These are phyloP conservation scores for Penicillium nucicola DNA, from an alignment of 495 filamentous ascomycete genomes.

Conservation along the genomic window DNA sequence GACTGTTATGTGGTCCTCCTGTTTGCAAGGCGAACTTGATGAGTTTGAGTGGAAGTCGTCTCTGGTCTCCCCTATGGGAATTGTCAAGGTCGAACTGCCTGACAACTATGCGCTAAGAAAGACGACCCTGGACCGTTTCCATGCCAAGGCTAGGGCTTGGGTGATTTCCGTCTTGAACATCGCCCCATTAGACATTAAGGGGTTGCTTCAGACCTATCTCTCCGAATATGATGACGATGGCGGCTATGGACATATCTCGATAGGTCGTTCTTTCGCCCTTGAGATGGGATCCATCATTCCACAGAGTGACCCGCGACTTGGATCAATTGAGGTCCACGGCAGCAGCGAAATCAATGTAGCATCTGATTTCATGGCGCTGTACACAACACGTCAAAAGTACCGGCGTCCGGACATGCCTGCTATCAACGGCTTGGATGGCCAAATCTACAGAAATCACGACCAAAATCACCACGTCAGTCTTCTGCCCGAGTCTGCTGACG, in stretches of 20 bases:
- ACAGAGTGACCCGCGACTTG: conserved; percentile 78
- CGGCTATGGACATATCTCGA: conserved; percentile 80
- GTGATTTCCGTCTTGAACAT: conserved; percentile 74
- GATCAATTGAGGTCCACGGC: conserved; percentile 67
- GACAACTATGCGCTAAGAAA: conserved; percentile 81
- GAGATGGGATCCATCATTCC: conserved; percentile 90
- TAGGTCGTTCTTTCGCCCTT: conserved; percentile 92
- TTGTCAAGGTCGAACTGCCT: conserved; percentile 81
- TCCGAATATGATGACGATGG: conserved; percentile 89
- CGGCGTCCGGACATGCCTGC: conserved; percentile 66
- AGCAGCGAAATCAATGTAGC: conserved; percentile 77
- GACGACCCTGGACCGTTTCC: conserved; percentile 71
- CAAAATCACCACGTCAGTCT: conserved; percentile 4
- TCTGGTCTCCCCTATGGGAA: conserved; percentile 69
- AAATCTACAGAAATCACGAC: conserved; percentile 12
- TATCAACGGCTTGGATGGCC: conserved; percentile 9
- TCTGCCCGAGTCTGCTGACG: conserved; percentile 17
- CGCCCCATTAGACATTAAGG: conserved; percentile 92
- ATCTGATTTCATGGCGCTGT: conserved; percentile 93
- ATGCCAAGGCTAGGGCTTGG: conserved; percentile 76
- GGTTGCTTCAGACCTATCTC: conserved; percentile 89
- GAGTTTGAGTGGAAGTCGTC: conserved; percentile 83
- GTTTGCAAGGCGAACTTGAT: conserved; percentile 89
- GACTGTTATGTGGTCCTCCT: conserved; percentile 91
- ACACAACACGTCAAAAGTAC: conserved; percentile 95